A percentile compares a stretch with the other conserved stretches of the same genome.
These are phyloP conservation scores for Pugionium cornutum DNA, from an alignment of 345 rosid species.

Conservation along the genomic window DNA sequence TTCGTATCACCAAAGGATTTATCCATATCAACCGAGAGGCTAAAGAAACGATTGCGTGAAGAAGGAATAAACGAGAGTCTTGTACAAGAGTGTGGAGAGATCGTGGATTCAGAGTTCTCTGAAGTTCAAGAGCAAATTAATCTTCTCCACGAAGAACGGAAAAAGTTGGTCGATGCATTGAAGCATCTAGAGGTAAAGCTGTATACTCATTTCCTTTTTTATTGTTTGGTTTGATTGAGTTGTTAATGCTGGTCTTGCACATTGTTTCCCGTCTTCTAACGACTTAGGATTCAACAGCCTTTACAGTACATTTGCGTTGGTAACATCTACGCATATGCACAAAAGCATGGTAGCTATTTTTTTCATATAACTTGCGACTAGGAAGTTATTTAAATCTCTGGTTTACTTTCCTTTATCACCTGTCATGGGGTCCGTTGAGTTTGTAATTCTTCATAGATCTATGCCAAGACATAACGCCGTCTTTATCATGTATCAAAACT, in stretches of 20 bases:
- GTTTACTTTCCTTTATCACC: slow-evolving; percentile 6
- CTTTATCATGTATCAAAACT: slow-evolving; percentile 6
- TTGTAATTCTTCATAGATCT: slow-evolving; percentile 3
- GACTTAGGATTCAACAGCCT: background rate
- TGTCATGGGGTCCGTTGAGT: background rate
- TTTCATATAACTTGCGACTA: background rate
- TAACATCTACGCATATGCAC: slow-evolving; percentile 9
- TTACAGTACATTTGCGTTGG: background rate
- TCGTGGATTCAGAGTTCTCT: slow-evolving; percentile 80
- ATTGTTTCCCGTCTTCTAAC: background rate
- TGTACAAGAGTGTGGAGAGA: slow-evolving; percentile 83
- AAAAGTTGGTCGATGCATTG: slow-evolving; percentile 67
- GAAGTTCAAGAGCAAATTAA: slow-evolving; percentile 65
- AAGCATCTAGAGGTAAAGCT: slow-evolving; percentile 80
- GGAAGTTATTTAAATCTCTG: background rate
- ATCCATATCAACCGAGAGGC: slow-evolving; percentile 72
- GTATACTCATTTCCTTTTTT: slow-evolving; percentile 5
- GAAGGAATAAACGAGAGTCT: slow-evolving; percentile 68
- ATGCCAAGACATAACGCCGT: slow-evolving; percentile 2
- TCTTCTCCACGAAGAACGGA: slow-evolving; percentile 70
- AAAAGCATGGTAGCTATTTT: slow-evolving; percentile 8
- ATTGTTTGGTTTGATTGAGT: slow-evolving; percentile 11
- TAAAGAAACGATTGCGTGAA: slow-evolving; percentile 61
- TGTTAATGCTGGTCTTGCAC: slow-evolving; percentile 11
- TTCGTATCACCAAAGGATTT: slow-evolving; percentile 55